Evolutionary conservation across 2,329 filamentous ascomycete genomes (phyloP), one percentile per base, ranked within the genome.

Genomic region (Seiridium cupressi): DNA sequence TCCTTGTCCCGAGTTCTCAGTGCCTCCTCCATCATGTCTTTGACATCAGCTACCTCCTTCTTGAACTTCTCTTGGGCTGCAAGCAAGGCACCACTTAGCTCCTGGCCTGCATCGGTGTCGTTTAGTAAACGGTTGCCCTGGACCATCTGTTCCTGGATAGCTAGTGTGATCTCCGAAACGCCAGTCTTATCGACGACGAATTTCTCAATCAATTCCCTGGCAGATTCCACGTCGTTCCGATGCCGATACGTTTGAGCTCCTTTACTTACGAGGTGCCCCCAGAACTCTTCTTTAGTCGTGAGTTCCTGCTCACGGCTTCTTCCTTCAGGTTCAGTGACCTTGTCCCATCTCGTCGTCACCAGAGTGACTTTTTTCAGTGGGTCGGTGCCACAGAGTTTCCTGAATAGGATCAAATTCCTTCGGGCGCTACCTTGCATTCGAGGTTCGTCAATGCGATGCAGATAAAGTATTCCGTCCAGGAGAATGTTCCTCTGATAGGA

Each of bases 391-490:
- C 74, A 77, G 3, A 82, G 73, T 40, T 76, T 73, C 58, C 73
- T 69, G 66, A 81, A 79, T 71, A 81, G 78, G 32, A 72, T 63
- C 1, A 82, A 64, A 61, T 79, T 81, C 47, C 73, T 70, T 13
- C 72, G 68, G 40, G 71, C 68, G 32, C 74, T 74, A 54, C 77
- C 73, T 4, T 69, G 67, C 66, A 81, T 72, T 11, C 78, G 71
- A n/a, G 65, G 70, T 53, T 79, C 74, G 0, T 71, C 73, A 62
- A 82, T 81, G 0, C 72, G 71, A 54, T 81, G 79, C 6, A 82
- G 64, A 64, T 81, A 81, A 35, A 82, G 73, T 54, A 82, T 75
- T 0, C 79, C 80, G 4, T 69, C 69, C 3, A 80, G 70, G 44
- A 70, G 70, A 54, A 73, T 67, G 13, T 72, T 49, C 13, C 70